Conservation (phyloP, 768 basidiomycete species). For the Tephrocybe sp. region DNA sequence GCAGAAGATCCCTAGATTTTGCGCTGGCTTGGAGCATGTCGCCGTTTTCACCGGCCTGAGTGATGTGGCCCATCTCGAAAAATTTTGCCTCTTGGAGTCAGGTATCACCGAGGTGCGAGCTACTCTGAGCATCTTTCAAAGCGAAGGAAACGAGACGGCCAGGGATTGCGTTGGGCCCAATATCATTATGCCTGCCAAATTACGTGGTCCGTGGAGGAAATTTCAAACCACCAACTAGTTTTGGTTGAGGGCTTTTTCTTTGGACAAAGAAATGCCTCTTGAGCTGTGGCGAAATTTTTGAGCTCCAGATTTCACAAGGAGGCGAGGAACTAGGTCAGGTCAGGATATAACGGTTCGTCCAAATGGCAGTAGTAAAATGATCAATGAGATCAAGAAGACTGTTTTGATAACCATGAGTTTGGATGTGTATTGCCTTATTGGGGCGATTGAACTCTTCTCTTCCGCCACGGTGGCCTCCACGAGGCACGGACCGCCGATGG, state of each 20-base stretch:
- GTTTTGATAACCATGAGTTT: conserved; percentile 1
- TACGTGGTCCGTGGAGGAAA: too few relatives aligned
- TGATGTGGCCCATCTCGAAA: background rate
- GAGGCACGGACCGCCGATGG: conserved; percentile 10
- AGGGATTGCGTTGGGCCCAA: too few relatives aligned
- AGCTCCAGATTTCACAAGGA: background rate
- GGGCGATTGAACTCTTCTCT: background rate
- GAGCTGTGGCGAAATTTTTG: background rate
- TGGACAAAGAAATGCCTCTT: background rate
- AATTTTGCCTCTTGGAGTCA: background rate
- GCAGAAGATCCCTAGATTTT: too few relatives aligned
- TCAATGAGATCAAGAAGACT: background rate
- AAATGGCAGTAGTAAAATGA: background rate
- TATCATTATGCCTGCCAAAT: too few relatives aligned
- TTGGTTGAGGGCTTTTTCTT: background rate
- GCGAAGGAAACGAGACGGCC: too few relatives aligned
- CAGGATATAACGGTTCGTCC: background rate
- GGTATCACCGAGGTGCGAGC: conserved; percentile 3
- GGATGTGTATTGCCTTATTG: conserved; percentile 12
- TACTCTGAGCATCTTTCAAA: background rate
- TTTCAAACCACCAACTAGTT: background rate
- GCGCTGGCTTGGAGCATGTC: too few relatives aligned
- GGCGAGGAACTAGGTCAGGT: background rate
- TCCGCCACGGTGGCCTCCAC: conserved; percentile 3
- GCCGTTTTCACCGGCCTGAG: background rate